phyloP scores from a whole-genome alignment of 805 yeast genomes.

The Saturnispora diversa region DNA sequence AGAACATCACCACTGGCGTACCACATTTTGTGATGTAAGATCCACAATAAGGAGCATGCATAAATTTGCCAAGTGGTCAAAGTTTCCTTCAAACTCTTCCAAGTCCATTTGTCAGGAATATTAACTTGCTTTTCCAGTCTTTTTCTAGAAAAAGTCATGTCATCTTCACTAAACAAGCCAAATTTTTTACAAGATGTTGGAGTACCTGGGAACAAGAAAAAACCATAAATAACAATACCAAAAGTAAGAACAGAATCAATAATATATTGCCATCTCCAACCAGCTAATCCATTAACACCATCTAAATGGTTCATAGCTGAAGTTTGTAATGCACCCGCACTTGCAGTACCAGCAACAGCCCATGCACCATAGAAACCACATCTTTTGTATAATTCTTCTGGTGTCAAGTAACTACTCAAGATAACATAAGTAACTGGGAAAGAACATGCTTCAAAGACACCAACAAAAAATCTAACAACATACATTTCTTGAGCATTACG shows the following conservation, averaged over 20 bases:
- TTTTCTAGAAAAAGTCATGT: constrained; percentile 39
- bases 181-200: constrained; percentile 25
- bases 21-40: constrained; percentile 30
- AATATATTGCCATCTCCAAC: constrained; percentile 72
- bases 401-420: constrained; percentile 15
- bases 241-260: constrained; percentile 55
- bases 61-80: constrained; percentile 36
- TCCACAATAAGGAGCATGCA: constrained; percentile 19
- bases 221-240: constrained; percentile 51
- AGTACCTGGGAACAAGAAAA: constrained; percentile 52
- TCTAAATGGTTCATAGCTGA: constrained; percentile 43
- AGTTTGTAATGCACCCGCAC: constrained; percentile 56
- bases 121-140: constrained; percentile 31
- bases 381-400: constrained; percentile 15
- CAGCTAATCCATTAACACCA: constrained; percentile 45
- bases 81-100: constrained; percentile 35
- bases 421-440: constrained; percentile 54
- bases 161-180: constrained; percentile 36
- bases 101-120: constrained; percentile 36
- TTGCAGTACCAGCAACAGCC: constrained; percentile 36
- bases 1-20: constrained; percentile 23
- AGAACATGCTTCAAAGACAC: constrained; percentile 51
- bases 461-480: constrained; percentile 53
- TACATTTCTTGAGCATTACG: constrained; percentile 41
- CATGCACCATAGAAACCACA: constrained; percentile 18